Evolutionary conservation across 768 basidiomycete species (phyloP).

Genomic region (Lactifluus rugatus): DNA sequence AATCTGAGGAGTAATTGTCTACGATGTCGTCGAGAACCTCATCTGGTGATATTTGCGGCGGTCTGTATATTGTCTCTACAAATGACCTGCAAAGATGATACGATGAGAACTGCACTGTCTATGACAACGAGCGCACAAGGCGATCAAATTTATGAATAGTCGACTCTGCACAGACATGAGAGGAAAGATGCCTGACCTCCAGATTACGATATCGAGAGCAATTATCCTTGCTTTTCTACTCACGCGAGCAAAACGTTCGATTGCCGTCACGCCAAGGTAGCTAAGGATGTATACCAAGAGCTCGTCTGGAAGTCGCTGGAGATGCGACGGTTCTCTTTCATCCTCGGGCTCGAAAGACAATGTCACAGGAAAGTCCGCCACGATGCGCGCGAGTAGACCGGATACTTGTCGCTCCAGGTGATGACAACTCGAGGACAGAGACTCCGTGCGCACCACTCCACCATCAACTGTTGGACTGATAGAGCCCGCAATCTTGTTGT

Average conservation of each 20-base stretch:
- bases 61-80: slow-evolving; percentile 55
- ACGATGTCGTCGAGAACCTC: slow-evolving; percentile 38
- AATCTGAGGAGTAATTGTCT: slow-evolving; percentile 48
- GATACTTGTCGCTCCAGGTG: slow-evolving; percentile 25
- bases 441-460: neutral
- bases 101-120: slow-evolving; percentile 4
- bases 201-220: slow-evolving; percentile 58
- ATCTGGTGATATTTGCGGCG: slow-evolving; percentile 60
- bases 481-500: neutral
- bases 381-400: slow-evolving; percentile 37
- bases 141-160: neutral
- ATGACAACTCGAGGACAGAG: slow-evolving; percentile 5
- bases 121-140: neutral
- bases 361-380: slow-evolving; percentile 39
- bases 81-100: slow-evolving; percentile 38
- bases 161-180: neutral
- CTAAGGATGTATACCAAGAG: slow-evolving; percentile 58
- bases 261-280: slow-evolving; percentile 50
- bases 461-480: neutral
- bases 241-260: slow-evolving; percentile 72
- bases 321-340: slow-evolving; percentile 44
- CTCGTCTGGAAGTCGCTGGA: slow-evolving; percentile 67
- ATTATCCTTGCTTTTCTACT: slow-evolving; percentile 67
- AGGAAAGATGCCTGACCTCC: slow-evolving; percentile 46
- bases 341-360: slow-evolving; percentile 61